A percentile compares a stretch with the other conserved stretches of the same genome.
Evolutionary conservation across 352 stramenopile genomes (phyloP).

Genomic region (Elongisporangium undulatum): DNA sequence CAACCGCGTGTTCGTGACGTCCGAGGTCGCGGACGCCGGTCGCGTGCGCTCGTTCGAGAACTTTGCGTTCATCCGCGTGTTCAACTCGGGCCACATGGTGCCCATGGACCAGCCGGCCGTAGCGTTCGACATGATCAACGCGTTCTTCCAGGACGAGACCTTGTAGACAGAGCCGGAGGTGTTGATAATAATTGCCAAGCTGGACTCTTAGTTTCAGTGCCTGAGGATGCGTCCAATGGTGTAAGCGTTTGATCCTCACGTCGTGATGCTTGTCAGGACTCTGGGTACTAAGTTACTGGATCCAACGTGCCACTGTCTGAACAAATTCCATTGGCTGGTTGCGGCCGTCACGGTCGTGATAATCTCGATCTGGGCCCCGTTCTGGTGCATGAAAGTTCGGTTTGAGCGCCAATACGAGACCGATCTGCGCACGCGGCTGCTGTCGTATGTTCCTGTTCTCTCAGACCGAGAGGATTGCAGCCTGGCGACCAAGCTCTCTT

Average conservation of each 20-base stretch:
- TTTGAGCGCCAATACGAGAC: neutral
- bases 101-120: constrained; percentile 90
- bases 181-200: neutral
- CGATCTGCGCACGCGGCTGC: neutral
- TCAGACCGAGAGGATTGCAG: neutral
- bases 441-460: neutral
- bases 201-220: too few relatives aligned
- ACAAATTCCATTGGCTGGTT: neutral
- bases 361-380: neutral
- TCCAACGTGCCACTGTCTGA: neutral
- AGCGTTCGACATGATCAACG: constrained; percentile 90
- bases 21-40: constrained; percentile 22
- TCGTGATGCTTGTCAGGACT: neutral
- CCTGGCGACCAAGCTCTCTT: neutral
- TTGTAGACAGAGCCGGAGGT: constrained; percentile 15
- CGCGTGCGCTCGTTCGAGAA: constrained; percentile 46
- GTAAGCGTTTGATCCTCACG: neutral
- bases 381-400: neutral
- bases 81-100: constrained; percentile 94
- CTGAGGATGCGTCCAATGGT: neutral
- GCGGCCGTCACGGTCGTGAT: neutral
- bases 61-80: constrained; percentile 93
- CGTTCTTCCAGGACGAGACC: constrained; percentile 72
- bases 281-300: neutral
- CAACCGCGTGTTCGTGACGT: constrained; percentile 26